Conservation (phyloP, 768 basidiomycete species). For the Daedaleopsis nitida region DNA sequence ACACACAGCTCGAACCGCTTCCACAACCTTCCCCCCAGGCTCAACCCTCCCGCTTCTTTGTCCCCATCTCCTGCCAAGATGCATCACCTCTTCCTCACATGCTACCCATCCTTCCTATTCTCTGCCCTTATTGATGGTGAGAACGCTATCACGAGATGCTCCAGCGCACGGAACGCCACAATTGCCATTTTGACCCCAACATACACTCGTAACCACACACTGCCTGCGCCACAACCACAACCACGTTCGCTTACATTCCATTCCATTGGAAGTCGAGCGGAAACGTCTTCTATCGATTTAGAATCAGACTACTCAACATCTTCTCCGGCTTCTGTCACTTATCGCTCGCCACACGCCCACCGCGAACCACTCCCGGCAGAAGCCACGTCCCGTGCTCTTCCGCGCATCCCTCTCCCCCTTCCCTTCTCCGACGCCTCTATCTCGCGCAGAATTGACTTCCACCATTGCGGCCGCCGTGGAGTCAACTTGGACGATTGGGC, state of each 20-base stretch:
- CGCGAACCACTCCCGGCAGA: not conserved
- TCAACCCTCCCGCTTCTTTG: too few species aligned
- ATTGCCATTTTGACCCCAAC: too few species aligned
- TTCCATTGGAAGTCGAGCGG: too few species aligned
- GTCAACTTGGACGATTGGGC: conserved; percentile 11
- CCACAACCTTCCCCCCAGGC: too few species aligned
- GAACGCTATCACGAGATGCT: too few species aligned
- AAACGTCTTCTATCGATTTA: not conserved
- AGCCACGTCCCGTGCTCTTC: not conserved
- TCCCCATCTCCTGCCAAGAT: too few species aligned
- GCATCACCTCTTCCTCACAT: too few species aligned
- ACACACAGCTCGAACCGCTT: too few species aligned
- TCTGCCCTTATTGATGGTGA: too few species aligned
- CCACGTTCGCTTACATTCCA: not conserved
- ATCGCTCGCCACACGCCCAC: not conserved
- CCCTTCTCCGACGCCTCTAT: not conserved
- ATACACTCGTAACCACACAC: too few species aligned
- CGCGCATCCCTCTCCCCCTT: conserved; percentile 7
- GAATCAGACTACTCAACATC: not conserved
- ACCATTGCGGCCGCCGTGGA: not conserved
- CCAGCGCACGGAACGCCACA: too few species aligned
- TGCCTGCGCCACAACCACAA: not conserved
- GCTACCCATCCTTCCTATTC: too few species aligned
- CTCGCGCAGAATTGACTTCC: not conserved
- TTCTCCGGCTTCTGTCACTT: not conserved